phyloP scores from a whole-genome alignment of 306 rosid genomes.

The Mucuna pruriens region DNA sequence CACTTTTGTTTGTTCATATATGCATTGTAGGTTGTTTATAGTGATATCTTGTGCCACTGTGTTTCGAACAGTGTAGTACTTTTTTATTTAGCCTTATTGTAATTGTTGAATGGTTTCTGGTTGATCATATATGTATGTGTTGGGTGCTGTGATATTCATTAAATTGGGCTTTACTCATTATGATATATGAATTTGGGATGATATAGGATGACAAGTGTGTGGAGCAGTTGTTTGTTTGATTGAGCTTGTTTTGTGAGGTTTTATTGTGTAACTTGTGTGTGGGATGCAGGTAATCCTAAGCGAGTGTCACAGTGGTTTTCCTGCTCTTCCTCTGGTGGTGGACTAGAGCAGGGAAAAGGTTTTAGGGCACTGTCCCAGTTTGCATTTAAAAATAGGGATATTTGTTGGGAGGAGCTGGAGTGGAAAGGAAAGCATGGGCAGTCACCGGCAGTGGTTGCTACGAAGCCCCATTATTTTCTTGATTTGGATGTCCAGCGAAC shows the following conservation, averaged over 20 bases:
- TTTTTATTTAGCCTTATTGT: not conserved
- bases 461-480: slow-evolving; percentile 93
- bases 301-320: slow-evolving; percentile 79
- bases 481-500: slow-evolving; percentile 80
- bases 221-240: slow-evolving; percentile 2
- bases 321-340: slow-evolving; percentile 52
- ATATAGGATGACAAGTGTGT: not conserved
- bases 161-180: not conserved
- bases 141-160: not conserved
- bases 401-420: slow-evolving; percentile 97
- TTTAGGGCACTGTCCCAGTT: slow-evolving; percentile 80
- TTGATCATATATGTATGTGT: not conserved
- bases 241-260: slow-evolving; percentile 31
- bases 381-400: slow-evolving; percentile 82
- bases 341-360: slow-evolving; percentile 76
- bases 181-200: not conserved
- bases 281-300: slow-evolving; percentile 72
- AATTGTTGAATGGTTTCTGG: not conserved
- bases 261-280: slow-evolving; percentile 38
- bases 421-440: slow-evolving; percentile 99
- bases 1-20: not conserved
- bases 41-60: not conserved
- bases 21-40: slow-evolving; percentile 6
- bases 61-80: not conserved
- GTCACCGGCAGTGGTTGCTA: slow-evolving; percentile 95